These are phyloP conservation scores for Ciborinia camelliae DNA, from an alignment of 2,329 filamentous ascomycete genomes.

Conservation along the genomic window DNA sequence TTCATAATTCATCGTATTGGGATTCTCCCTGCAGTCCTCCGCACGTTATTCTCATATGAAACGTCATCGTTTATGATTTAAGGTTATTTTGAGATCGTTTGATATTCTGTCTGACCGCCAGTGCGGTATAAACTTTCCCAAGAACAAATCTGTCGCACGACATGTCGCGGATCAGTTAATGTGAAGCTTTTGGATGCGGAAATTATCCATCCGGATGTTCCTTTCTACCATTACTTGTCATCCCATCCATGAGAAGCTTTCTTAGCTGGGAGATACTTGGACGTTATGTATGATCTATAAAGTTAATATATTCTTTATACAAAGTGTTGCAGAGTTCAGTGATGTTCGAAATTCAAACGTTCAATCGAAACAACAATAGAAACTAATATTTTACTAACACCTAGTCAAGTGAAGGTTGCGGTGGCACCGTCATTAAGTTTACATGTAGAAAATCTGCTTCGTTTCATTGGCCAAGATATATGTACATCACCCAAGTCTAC, in stretches of 20 bases:
- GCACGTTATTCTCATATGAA: not conserved
- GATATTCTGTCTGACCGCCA: not conserved
- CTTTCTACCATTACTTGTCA: not conserved
- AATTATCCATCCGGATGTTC: too few species aligned
- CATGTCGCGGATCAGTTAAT: not conserved
- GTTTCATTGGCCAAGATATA: not conserved
- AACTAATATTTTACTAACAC: not conserved
- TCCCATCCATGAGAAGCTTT: not conserved
- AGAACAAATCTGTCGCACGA: constrained; percentile 1
- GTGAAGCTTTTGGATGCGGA: not conserved
- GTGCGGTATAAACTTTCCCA: not conserved
- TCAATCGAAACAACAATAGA: not conserved
- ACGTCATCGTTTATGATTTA: not conserved
- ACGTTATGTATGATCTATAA: too few species aligned
- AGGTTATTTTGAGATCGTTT: not conserved
- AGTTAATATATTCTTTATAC: too few species aligned
- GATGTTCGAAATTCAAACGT: not conserved
- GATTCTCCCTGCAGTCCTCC: not conserved
- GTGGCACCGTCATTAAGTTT: too few species aligned
- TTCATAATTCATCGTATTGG: not conserved
- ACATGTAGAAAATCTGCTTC: too few species aligned
- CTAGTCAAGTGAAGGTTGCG: not conserved
- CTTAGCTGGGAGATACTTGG: constrained; percentile 6
- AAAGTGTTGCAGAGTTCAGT: too few species aligned
- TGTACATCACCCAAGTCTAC: not conserved